These are phyloP conservation scores for Gracilaria caudata DNA, from an alignment of 23 red algal species.

Conservation along the genomic window DNA sequence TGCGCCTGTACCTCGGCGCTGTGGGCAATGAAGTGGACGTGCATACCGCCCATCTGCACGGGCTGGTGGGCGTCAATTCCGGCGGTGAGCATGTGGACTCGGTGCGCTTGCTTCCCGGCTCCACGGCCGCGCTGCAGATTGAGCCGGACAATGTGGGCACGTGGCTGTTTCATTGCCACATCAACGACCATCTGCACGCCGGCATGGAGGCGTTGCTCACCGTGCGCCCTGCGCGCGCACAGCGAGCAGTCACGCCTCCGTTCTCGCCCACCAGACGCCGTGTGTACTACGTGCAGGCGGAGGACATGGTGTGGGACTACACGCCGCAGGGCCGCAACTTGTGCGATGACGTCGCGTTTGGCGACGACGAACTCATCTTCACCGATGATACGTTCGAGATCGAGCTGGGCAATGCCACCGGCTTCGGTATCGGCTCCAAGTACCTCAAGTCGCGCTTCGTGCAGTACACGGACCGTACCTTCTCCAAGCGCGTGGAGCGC, in stretches of 20 bases:
- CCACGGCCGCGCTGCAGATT: slow-evolving; percentile 20
- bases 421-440: slow-evolving; percentile 29
- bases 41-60: slow-evolving; percentile 53
- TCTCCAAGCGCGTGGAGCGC: slow-evolving; percentile 24
- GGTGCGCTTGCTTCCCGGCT: slow-evolving; percentile 48
- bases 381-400: background rate
- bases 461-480: slow-evolving; percentile 39
- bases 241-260: background rate
- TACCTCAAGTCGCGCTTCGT: slow-evolving; percentile 46
- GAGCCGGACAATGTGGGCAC: slow-evolving; percentile 32
- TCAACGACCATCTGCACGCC: slow-evolving; percentile 55
- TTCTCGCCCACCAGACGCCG: slow-evolving; percentile 4
- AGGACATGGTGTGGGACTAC: slow-evolving; percentile 54
- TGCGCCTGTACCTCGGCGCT: background rate
- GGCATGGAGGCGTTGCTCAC: slow-evolving; percentile 39
- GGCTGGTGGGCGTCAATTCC: slow-evolving; percentile 25
- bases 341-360: slow-evolving; percentile 18
- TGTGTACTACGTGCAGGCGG: slow-evolving; percentile 48
- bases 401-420: slow-evolving; percentile 14
- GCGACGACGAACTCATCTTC: slow-evolving; percentile 50
- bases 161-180: slow-evolving; percentile 54
- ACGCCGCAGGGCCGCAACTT: slow-evolving; percentile 17
- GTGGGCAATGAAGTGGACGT: slow-evolving; percentile 64
- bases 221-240: background rate
- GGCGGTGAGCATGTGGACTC: slow-evolving; percentile 37